A percentile compares a stretch with the other conserved stretches of the same genome.
These are phyloP conservation scores for Epichloe brachyelytri DNA, from an alignment of 2,329 filamentous ascomycete species.

Conservation along the genomic window DNA sequence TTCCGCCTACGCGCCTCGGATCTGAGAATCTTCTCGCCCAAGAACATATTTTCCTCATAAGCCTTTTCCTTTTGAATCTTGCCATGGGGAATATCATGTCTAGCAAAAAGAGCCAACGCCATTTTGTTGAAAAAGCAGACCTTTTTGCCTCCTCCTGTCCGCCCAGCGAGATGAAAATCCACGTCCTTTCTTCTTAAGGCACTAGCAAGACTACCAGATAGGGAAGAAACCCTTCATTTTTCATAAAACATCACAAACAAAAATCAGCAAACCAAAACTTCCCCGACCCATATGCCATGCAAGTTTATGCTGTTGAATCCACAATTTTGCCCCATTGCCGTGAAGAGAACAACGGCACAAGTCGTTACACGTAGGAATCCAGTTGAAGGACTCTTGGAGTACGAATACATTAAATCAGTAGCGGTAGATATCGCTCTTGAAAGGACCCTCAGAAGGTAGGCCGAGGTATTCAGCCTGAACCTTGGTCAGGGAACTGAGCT, in stretches of 20 bases:
- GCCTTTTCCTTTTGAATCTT: slow-evolving; percentile 15
- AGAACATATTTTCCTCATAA: neutral
- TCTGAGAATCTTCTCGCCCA: neutral
- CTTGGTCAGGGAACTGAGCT: slow-evolving; percentile 73
- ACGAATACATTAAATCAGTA: slow-evolving; percentile 28
- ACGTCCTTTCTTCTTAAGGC: slow-evolving; percentile 6
- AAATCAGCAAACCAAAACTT: slow-evolving; percentile 13
- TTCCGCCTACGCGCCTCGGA: slow-evolving; percentile 7
- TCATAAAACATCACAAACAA: slow-evolving; percentile 3
- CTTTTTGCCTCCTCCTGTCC: slow-evolving; percentile 20
- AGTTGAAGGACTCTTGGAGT: slow-evolving; percentile 27
- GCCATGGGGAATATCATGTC: slow-evolving; percentile 19
- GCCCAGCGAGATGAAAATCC: slow-evolving; percentile 14
- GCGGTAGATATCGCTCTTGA: slow-evolving; percentile 73
- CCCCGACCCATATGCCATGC: slow-evolving; percentile 24
- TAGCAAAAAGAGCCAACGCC: slow-evolving; percentile 25
- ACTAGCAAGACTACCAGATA: slow-evolving; percentile 6
- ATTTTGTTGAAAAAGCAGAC: slow-evolving; percentile 29
- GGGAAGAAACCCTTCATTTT: slow-evolving; percentile 8
- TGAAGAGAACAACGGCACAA: slow-evolving; percentile 17
- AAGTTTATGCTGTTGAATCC: slow-evolving; percentile 32
- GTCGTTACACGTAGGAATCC: slow-evolving; percentile 25
- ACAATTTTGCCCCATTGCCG: slow-evolving; percentile 25
- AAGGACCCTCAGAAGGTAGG: slow-evolving; percentile 75
- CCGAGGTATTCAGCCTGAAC: slow-evolving; percentile 94